Evolutionary conservation across 2,329 filamentous ascomycete genomes (phyloP), one percentile per base, ranked within the genome.

Genomic region (Xylaria hypoxylon): DNA sequence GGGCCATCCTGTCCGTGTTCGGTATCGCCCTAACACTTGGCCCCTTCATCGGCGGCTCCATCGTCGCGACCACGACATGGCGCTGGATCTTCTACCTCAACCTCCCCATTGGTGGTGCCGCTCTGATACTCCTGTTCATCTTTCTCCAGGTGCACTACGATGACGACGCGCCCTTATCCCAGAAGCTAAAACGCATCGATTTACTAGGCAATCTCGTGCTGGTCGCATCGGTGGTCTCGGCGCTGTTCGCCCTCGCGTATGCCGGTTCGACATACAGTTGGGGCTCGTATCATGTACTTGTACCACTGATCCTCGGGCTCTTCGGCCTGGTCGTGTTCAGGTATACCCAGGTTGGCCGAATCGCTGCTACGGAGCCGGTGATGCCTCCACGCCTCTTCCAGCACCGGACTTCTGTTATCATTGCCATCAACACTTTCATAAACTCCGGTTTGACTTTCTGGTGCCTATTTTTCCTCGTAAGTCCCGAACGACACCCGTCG

Each of bases 71-170:
- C 22, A 62, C 60, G 1, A 57, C 60, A 17, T 62, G 60, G 60
- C 51, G 60, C n/a, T 62, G 52, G 40, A 24, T 57, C 26, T 57
- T 57, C 24, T 57, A 33, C 17, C 22, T 57, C 13, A 57, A 47
- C 53, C 10, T 57, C n/a, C 53, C 53, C 24, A 57, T 57, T 6
- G 53, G 53, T 7, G 53, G 53, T 19, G 38, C 38, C n/a, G 38
- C 53, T 57, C 53, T 57, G 2, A 33, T 45, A 44, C 38, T 44
- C 19, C 17, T 57, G 4, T 57, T 44, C 28, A 44, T 57, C 33
- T 52, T 44, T 15, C 58, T 61, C 1, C 45, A 35, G 1, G 59
- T 62, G 3, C 5, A 62, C 8, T 50, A 62, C 17, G 22, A 50
- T 0, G 17, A 42, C 5, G 50, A 62, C 1, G 13, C 17, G 22